phyloP scores from a whole-genome alignment of 305 asterid genomes.

The Fraxinus velutina region DNA sequence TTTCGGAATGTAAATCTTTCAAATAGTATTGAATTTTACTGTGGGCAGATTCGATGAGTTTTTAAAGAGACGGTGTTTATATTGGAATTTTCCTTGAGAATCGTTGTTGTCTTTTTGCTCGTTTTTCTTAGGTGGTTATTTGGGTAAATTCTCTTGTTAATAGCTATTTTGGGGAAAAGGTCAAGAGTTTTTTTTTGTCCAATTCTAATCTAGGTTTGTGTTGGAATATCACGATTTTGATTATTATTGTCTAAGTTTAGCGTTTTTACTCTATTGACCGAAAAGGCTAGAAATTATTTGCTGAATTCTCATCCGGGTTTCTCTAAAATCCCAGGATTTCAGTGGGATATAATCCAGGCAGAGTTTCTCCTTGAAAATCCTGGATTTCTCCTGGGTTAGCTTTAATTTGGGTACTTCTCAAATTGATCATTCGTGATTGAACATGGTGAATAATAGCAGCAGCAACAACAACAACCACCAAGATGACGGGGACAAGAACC shows the following conservation, averaged over 20 bases:
- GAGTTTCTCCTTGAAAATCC: not conserved
- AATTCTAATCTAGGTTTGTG: not conserved
- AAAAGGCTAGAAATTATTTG: not conserved
- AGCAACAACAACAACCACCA: slow-evolving; percentile 17
- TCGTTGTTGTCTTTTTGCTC: not conserved
- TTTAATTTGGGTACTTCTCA: not conserved
- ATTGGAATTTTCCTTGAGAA: not conserved
- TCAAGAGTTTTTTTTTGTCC: not conserved
- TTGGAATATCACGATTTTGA: not conserved
- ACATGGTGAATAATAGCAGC: slow-evolving; percentile 29
- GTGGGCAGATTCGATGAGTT: not conserved
- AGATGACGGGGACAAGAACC: slow-evolving; percentile 40
- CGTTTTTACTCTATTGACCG: not conserved
- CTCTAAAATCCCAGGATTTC: not conserved
- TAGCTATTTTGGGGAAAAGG: not conserved
- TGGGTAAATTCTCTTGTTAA: not conserved
- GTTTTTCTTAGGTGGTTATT: not conserved
- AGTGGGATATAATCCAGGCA: not conserved
- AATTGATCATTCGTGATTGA: not conserved
- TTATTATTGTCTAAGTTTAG: not conserved
- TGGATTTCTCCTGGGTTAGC: not conserved
- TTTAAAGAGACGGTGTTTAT: not conserved
- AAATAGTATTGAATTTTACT: not conserved
- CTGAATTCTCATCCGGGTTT: slow-evolving; percentile 9
- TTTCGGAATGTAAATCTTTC: not conserved